Base-by-base conservation (phyloP, 2,329 filamentous ascomycete genomes). In the Beauveria asiatica region DNA sequence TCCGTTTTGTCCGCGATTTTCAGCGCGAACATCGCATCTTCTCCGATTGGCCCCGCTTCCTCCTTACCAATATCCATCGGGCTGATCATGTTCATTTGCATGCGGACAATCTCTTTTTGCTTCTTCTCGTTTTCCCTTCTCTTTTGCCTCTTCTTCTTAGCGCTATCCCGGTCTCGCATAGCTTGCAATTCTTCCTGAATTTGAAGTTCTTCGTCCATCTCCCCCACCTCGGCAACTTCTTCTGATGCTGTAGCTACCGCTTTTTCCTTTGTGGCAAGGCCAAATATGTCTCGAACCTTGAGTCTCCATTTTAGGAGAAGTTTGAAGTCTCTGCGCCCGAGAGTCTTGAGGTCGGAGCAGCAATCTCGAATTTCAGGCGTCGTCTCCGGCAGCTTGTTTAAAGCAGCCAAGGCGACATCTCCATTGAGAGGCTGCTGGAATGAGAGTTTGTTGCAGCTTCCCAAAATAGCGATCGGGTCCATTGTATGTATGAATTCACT, bases 61-160 rank as follows among this genome's bases (percentile, higher is more conserved):
- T 96, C 94, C 76, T 96, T 83, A 68, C 94, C 94, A 64, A 99
- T 96, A 65, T 99, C 94, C 80, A 91, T 94, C 8, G 94, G 94
- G 0, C 92, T 89, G 2, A 87, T 88, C 94, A 99, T 99, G 76
- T 97, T 88, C 78, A 99, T 85, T 74, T 99, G 94, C 88, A 99
- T 88, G 39, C 94, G 86, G n/a, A 96, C 81, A 62, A 97, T 91
- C 65, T 97, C 94, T 67, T 90, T 94, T 67, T 94, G 90, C 74
- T 96, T 97, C 73, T 86, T 86, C 73, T 99, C 94, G 65, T 99
- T 99, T 62, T 96, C 92, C 67, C 83, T 89, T 65, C 92, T 83
- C 66, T 88, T 85, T 68, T 96, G 89, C 67, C 91, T 88, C 76
- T 92, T 95, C 74, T 86, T 93, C 67, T 86, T 86, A 23, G 87